A percentile compares a stretch with the other conserved stretches of the same genome.
phyloP scores from a whole-genome alignment of 1,284 basidiomycete species.

The Papiliotrema flavescens region DNA sequence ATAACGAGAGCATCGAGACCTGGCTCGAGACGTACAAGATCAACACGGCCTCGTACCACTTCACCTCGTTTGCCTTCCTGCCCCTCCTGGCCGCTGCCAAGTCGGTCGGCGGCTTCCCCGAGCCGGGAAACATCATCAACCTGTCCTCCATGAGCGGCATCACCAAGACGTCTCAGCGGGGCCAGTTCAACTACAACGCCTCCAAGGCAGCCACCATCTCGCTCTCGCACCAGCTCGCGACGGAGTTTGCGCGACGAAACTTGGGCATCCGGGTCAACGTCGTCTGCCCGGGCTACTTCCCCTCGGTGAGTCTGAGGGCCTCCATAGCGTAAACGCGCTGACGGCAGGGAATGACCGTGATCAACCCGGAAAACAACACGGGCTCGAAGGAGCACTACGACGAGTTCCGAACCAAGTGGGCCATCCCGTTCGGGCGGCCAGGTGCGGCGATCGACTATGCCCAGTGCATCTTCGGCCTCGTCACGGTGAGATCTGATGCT shows the following conservation, averaged over 20 bases:
- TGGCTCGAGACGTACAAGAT: conserved; percentile 43
- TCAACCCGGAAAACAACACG: conserved; percentile 16
- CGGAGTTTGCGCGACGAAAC: conserved; percentile 36
- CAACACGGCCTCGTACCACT: conserved; percentile 47
- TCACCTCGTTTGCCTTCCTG: conserved; percentile 47
- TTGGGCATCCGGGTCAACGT: conserved; percentile 41
- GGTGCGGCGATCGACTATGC: conserved; percentile 46
- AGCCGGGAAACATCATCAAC: conserved; percentile 47
- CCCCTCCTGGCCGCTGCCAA: conserved; percentile 44
- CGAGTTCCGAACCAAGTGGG: conserved; percentile 33
- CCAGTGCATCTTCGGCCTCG: conserved; percentile 36
- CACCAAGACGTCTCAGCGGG: conserved; percentile 37
- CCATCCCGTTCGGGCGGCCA: conserved; percentile 42
- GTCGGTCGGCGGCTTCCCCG: conserved; percentile 25
- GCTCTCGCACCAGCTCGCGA: conserved; percentile 36
- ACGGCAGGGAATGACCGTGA: conserved; percentile 41
- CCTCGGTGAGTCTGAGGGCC: conserved; percentile 19
- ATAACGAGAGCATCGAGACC: conserved; percentile 38
- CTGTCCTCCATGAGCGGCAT: conserved; percentile 40
- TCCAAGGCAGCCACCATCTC: conserved; percentile 40
- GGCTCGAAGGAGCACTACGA: conserved; percentile 8
- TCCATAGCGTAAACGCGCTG: neutral
- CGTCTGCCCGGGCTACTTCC: conserved; percentile 42
- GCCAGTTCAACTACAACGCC: conserved; percentile 48
- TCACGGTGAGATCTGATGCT: conserved; percentile 25